phyloP scores from a whole-genome alignment of 306 rosid species.

The Glycyrrhiza uralensis region DNA sequence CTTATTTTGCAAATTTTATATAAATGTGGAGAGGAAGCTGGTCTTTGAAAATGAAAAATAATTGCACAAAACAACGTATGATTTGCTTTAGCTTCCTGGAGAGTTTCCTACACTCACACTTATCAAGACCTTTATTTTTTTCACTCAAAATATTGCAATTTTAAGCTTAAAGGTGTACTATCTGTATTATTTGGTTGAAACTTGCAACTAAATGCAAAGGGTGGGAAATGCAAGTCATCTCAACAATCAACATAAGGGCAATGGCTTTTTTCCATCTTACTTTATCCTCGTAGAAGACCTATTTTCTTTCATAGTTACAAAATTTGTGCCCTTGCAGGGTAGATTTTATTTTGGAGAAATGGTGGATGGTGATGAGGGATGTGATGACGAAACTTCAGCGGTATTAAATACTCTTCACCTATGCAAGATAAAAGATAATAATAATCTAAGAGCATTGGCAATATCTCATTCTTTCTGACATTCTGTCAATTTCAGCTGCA shows the following conservation, averaged over 20 bases:
- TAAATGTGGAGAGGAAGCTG: slow-evolving; percentile 2
- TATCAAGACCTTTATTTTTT: not conserved
- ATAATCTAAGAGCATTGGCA: not conserved
- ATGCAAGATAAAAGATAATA: not conserved
- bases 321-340: slow-evolving; percentile 62
- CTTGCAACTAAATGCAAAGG: not conserved
- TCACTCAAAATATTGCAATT: not conserved
- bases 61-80: not conserved
- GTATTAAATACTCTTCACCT: slow-evolving; percentile 38
- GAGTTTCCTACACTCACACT: not conserved
- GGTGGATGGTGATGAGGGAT: slow-evolving; percentile 54
- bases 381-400: slow-evolving; percentile 75
- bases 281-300: not conserved
- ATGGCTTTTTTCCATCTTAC: not conserved
- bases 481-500: slow-evolving; percentile 67
- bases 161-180: not conserved
- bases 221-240: slow-evolving; percentile 8
- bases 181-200: slow-evolving; percentile 12
- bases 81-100: slow-evolving; percentile 18
- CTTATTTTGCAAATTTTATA: not conserved
- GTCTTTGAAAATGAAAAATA: slow-evolving; percentile 12
- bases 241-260: slow-evolving; percentile 12
- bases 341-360: slow-evolving; percentile 94
- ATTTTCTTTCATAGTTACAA: slow-evolving; percentile 1
- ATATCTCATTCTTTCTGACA: slow-evolving; percentile 27